phyloP scores from a whole-genome alignment of 2,329 filamentous ascomycete species.

The Claviceps sp. region DNA sequence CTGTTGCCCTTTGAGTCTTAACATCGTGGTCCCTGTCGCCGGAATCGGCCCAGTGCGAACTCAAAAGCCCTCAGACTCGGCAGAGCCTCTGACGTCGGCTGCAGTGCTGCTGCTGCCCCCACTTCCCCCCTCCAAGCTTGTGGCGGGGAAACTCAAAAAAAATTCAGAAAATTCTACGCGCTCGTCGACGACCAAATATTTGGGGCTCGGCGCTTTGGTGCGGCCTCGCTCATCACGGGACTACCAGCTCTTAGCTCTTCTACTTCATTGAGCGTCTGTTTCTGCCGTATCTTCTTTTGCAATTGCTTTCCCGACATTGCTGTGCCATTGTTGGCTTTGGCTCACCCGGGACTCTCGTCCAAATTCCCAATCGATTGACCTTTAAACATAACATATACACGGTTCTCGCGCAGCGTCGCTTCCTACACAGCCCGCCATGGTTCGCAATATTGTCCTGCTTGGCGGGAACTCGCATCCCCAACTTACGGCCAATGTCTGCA shows the following conservation, averaged over 20 bases:
- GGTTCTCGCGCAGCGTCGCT: background rate
- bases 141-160: slow-evolving; percentile 4
- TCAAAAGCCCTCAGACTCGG: slow-evolving; percentile 1
- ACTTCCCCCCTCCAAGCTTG: slow-evolving; percentile 2
- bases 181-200: background rate
- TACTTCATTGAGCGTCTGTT: background rate
- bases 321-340: background rate
- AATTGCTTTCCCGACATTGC: background rate
- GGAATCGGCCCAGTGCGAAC: slow-evolving; percentile 4
- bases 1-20: background rate
- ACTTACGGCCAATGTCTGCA: slow-evolving; percentile 76
- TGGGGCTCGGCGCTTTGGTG: slow-evolving; percentile 1
- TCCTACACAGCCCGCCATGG: slow-evolving; percentile 42
- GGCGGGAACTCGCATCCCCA: slow-evolving; percentile 86
- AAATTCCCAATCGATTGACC: background rate
- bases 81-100: slow-evolving; percentile 6
- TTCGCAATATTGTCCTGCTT: slow-evolving; percentile 87
- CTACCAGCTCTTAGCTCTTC: background rate
- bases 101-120: slow-evolving; percentile 3
- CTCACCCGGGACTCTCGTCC: background rate
- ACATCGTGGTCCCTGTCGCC: slow-evolving; percentile 1
- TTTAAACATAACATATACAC: too few species aligned
- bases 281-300: background rate
- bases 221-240: slow-evolving; percentile 1
- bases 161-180: slow-evolving; percentile 5